Evolutionary conservation across 1,284 basidiomycete species (phyloP).

Genomic region (Amylostereum areolatum): DNA sequence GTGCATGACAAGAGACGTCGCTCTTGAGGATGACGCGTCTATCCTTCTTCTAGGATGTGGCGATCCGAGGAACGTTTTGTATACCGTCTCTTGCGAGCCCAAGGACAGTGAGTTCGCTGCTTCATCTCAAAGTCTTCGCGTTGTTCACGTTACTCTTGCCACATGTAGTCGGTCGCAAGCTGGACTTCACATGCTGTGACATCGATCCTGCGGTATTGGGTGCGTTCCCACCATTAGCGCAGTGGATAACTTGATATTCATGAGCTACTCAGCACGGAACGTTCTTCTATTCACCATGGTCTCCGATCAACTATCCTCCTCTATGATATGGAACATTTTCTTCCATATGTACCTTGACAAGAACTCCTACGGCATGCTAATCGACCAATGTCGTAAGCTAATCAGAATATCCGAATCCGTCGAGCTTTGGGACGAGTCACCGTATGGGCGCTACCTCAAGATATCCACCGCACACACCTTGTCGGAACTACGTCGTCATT

Average conservation of each 20-base stretch:
- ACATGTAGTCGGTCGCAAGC: slow-evolving; percentile 24
- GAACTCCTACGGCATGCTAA: slow-evolving; percentile 29
- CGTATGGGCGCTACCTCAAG: slow-evolving; percentile 33
- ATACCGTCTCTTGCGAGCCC: slow-evolving; percentile 29
- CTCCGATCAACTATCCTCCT: slow-evolving; percentile 22
- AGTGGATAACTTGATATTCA: background rate
- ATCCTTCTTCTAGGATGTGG: slow-evolving; percentile 52
- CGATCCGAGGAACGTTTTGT: slow-evolving; percentile 54
- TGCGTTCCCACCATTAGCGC: slow-evolving; percentile 15
- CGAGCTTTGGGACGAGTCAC: slow-evolving; percentile 36
- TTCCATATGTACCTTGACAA: slow-evolving; percentile 49
- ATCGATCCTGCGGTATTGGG: slow-evolving; percentile 52
- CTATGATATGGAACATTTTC: slow-evolving; percentile 49
- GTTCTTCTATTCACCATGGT: slow-evolving; percentile 28
- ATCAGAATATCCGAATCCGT: slow-evolving; percentile 27
- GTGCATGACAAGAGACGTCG: slow-evolving; percentile 40
- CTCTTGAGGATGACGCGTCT: slow-evolving; percentile 37
- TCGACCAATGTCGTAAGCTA: slow-evolving; percentile 40
- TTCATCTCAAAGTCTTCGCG: too few species aligned
- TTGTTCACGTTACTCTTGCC: too few species aligned
- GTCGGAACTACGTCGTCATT: slow-evolving; percentile 34
- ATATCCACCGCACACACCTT: slow-evolving; percentile 35
- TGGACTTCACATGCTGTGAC: slow-evolving; percentile 61
- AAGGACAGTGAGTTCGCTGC: background rate
- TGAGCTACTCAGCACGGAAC: slow-evolving; percentile 31